Conservation (phyloP, 768 basidiomycete genomes). For the Trametes cinnabarina region DNA sequence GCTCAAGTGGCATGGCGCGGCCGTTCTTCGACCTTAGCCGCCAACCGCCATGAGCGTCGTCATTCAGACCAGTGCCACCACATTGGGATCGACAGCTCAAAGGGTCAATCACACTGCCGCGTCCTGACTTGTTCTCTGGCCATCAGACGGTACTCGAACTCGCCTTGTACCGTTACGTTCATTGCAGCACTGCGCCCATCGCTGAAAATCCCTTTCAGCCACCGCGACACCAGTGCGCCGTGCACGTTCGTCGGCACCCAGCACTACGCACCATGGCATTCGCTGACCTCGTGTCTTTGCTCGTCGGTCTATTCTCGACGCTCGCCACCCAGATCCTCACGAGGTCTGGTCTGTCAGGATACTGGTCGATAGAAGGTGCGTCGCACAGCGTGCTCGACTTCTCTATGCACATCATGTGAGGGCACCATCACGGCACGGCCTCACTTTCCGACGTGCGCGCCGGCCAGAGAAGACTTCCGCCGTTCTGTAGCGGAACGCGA, state of each 20-base stretch:
- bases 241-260: conserved; percentile 14
- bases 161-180: too few species aligned
- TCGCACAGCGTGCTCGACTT: conserved; percentile 5
- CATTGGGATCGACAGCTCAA: too few species aligned
- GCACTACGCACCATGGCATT: neutral
- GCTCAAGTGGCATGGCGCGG: too few species aligned
- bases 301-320: conserved; percentile 15
- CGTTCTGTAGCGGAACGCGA: neutral
- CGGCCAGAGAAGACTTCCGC: neutral
- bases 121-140: too few species aligned
- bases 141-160: too few species aligned
- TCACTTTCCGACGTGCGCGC: neutral
- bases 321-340: conserved; percentile 10
- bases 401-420: conserved; percentile 17
- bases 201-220: neutral
- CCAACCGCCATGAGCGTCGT: too few species aligned
- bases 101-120: too few species aligned
- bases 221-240: too few species aligned
- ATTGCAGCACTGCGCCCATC: neutral
- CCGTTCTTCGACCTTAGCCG: too few species aligned
- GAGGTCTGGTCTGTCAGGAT: conserved; percentile 2
- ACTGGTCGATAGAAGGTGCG: conserved; percentile 10
- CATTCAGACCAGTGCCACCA: too few species aligned
- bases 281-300: neutral
- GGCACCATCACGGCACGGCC: conserved; percentile 10